A percentile compares a stretch with the other conserved stretches of the same genome.
Evolutionary conservation across 2,329 filamentous ascomycete species (phyloP).

Genomic region (Hortaea werneckii): DNA sequence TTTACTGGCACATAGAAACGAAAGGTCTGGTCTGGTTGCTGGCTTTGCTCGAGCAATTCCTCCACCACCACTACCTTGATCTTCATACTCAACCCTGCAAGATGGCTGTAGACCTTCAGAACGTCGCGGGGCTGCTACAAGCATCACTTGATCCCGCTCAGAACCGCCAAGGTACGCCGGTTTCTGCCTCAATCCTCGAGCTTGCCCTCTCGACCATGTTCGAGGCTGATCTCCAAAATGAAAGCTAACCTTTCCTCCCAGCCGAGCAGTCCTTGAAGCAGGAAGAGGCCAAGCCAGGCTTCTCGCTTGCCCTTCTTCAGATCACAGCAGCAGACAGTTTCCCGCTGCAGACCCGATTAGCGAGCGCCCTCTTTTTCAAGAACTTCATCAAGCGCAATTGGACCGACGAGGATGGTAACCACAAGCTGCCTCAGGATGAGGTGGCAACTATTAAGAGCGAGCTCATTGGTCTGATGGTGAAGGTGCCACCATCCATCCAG

Average conservation of each 20-base stretch:
- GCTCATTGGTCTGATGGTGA: constrained; percentile 93
- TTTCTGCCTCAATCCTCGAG: neutral
- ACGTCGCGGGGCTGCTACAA: constrained; percentile 73
- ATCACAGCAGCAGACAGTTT: constrained; percentile 71
- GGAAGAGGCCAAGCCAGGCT: constrained; percentile 74
- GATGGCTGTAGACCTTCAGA: constrained; percentile 53
- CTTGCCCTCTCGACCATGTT: neutral
- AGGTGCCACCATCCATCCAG: constrained; percentile 76
- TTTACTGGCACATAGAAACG: too few species aligned
- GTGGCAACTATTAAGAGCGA: constrained; percentile 87
- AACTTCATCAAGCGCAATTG: constrained; percentile 95
- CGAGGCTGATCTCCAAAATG: neutral
- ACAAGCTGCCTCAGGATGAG: constrained; percentile 75
- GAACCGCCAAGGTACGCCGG: constrained; percentile 70
- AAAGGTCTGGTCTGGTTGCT: too few species aligned
- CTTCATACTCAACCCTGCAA: neutral
- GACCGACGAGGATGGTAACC: constrained; percentile 89
- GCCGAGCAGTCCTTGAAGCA: constrained; percentile 71
- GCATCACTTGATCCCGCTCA: constrained; percentile 80
- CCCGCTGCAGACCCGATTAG: constrained; percentile 69
- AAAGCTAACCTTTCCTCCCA: constrained; percentile 30
- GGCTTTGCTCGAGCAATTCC: too few species aligned
- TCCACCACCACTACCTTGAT: too few species aligned
- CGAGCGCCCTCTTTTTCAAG: constrained; percentile 91
- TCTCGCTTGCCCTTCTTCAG: constrained; percentile 75